Evolutionary conservation across 495 filamentous ascomycete species (phyloP).

Genomic region (Neohortaea acidophila): DNA sequence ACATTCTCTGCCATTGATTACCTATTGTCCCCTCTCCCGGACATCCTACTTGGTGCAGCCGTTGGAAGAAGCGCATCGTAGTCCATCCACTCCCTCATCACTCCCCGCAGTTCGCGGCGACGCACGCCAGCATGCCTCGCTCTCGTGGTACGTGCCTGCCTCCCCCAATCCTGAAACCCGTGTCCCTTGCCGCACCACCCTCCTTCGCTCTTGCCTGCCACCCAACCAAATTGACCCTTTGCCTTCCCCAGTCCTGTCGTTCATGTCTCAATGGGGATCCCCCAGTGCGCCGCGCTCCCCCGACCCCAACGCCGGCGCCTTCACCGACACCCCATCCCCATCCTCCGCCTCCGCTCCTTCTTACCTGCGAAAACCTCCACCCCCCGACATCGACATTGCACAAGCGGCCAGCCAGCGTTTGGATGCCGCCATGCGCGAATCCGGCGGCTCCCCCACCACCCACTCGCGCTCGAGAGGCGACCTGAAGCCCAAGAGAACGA

Average conservation of each 20-base stretch:
- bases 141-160: conserved; percentile 13
- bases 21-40: too few relatives aligned
- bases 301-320: conserved; percentile 21
- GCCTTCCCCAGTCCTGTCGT: conserved; percentile 46
- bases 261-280: conserved; percentile 47
- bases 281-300: conserved; percentile 23
- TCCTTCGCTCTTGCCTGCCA: not conserved
- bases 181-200: too few relatives aligned
- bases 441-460: conserved; percentile 12
- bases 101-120: too few relatives aligned
- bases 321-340: conserved; percentile 19
- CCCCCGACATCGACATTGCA: conserved; percentile 9
- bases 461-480: conserved; percentile 16
- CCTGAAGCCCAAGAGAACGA: conserved; percentile 28
- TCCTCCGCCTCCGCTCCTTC: not conserved
- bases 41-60: too few relatives aligned
- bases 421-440: conserved; percentile 13
- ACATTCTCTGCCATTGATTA: too few relatives aligned
- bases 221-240: too few relatives aligned
- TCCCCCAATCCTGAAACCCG: not conserved
- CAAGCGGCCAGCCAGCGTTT: conserved; percentile 13
- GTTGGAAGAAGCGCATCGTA: too few relatives aligned
- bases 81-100: too few relatives aligned
- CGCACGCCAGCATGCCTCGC: conserved; percentile 18
- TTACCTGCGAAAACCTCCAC: not conserved